Evolutionary conservation across 108 stramenopile species (phyloP).

Genomic region (Conticribra weissflogii): DNA sequence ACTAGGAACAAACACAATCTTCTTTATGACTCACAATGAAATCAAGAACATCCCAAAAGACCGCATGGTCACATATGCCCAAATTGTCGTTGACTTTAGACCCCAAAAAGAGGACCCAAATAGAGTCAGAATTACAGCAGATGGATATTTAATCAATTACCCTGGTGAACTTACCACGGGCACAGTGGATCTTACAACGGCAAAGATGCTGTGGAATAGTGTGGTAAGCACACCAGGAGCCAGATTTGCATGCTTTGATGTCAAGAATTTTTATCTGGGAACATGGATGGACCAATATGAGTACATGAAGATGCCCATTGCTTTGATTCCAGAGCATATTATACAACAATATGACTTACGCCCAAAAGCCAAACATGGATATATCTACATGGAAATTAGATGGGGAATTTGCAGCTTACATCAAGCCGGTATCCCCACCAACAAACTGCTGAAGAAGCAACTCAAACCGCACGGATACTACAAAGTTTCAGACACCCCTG

Average conservation of each 20-base stretch:
- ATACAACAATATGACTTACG: too few species aligned
- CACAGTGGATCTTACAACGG: conserved; percentile 36
- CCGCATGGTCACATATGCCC: conserved; percentile 26
- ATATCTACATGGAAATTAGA: too few species aligned
- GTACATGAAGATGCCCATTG: conserved; percentile 45
- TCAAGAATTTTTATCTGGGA: neutral
- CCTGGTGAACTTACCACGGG: conserved; percentile 21
- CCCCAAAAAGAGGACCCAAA: conserved; percentile 36
- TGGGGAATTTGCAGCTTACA: too few species aligned
- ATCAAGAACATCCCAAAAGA: conserved; percentile 20
- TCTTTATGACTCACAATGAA: conserved; percentile 14
- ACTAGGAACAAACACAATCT: conserved; percentile 16
- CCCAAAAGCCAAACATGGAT: too few species aligned
- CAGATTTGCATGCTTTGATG: neutral
- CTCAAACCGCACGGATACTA: conserved; percentile 43
- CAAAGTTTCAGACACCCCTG: conserved; percentile 29
- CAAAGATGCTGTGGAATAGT: conserved; percentile 51
- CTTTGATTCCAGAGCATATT: conserved; percentile 22
- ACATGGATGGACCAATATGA: conserved; percentile 22
- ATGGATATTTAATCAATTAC: conserved; percentile 20
- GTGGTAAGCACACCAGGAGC: neutral
- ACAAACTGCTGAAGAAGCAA: too few species aligned
- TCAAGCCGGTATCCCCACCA: too few species aligned
- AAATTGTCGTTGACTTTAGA: conserved; percentile 22
- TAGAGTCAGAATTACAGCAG: conserved; percentile 28